A percentile compares a stretch with the other conserved stretches of the same genome.
These are phyloP conservation scores for Phoma sp. DNA, from an alignment of 2,329 filamentous ascomycete species.

Conservation along the genomic window DNA sequence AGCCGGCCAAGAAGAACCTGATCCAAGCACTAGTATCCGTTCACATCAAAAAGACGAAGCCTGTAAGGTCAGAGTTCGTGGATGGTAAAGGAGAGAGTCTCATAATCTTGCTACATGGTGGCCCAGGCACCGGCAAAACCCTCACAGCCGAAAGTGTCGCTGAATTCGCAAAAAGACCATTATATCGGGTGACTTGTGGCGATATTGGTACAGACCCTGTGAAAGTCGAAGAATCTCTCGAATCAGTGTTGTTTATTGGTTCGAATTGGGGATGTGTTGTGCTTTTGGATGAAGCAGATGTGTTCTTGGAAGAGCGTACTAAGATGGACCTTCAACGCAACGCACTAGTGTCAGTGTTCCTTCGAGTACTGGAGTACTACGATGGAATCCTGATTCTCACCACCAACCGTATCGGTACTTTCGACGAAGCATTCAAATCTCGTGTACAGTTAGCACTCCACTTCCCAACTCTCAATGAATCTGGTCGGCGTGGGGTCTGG, in stretches of 20 bases:
- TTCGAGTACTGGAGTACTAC: constrained; percentile 48
- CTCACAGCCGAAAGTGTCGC: constrained; percentile 30
- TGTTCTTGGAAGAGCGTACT: constrained; percentile 46
- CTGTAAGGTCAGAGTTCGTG: constrained; percentile 48
- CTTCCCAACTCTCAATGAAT: too few species aligned
- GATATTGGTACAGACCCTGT: constrained; percentile 11
- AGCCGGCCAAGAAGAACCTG: constrained; percentile 54
- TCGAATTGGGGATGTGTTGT: constrained; percentile 24
- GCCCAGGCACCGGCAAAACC: constrained; percentile 33
- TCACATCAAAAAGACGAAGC: neutral
- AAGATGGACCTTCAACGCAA: constrained; percentile 39
- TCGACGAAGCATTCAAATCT: constrained; percentile 86
- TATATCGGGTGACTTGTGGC: constrained; percentile 21
- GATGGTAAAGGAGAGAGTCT: constrained; percentile 44
- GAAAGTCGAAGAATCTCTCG: constrained; percentile 20
- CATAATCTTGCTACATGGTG: constrained; percentile 31
- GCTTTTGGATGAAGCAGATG: constrained; percentile 46
- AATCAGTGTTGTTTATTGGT: constrained; percentile 23
- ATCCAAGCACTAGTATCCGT: constrained; percentile 46
- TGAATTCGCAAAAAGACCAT: constrained; percentile 18
- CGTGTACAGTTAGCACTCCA: constrained; percentile 66
- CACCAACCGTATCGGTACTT: constrained; percentile 56
- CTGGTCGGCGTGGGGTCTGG: too few species aligned
- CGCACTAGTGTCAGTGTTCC: constrained; percentile 44
- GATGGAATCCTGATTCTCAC: constrained; percentile 50